A percentile compares a stretch with the other conserved stretches of the same genome.
These are phyloP conservation scores for Chondrostereum purpureum DNA, from an alignment of 1,284 basidiomycete genomes.

Conservation along the genomic window DNA sequence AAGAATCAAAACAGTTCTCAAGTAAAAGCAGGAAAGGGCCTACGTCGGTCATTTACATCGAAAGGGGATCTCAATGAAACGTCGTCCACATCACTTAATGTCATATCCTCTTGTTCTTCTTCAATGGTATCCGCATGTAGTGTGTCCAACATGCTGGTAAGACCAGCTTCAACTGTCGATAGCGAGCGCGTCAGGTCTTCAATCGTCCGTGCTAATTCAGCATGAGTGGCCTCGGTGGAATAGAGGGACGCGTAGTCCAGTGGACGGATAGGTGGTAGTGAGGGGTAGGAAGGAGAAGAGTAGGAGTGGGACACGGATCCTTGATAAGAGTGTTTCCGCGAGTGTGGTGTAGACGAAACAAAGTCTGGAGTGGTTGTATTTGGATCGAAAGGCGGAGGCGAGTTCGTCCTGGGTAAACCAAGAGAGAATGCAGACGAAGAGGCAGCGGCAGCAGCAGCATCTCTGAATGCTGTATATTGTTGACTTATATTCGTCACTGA, in stretches of 20 bases:
- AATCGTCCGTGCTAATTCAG: conserved; percentile 69
- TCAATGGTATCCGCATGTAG: conserved; percentile 41
- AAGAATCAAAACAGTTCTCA: too few species aligned
- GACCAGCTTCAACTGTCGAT: conserved; percentile 65
- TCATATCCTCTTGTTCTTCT: conserved; percentile 45
- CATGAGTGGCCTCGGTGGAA: conserved; percentile 58
- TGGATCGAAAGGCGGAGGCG: conserved; percentile 29
- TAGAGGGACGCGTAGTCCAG: conserved; percentile 66
- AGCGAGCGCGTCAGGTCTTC: conserved; percentile 82
- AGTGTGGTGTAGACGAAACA: conserved; percentile 14
- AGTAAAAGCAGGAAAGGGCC: not conserved
- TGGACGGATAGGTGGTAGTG: conserved; percentile 42
- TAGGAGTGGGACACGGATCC: conserved; percentile 17
- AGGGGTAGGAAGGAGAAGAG: conserved; percentile 21
- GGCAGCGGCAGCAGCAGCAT: conserved; percentile 20
- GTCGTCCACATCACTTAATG: conserved; percentile 14
- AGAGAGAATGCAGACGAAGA: conserved; percentile 28
- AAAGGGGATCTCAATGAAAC: conserved; percentile 4
- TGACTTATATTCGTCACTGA: conserved; percentile 17
- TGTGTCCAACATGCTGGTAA: conserved; percentile 59
- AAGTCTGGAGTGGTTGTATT: conserved; percentile 9
- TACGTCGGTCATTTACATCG: not conserved
- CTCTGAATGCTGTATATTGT: conserved; percentile 20
- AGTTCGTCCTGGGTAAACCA: conserved; percentile 34
- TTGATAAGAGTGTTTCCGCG: conserved; percentile 12